Base-by-base conservation (phyloP, 257 asterid species). In the Solanum sejunctum region DNA sequence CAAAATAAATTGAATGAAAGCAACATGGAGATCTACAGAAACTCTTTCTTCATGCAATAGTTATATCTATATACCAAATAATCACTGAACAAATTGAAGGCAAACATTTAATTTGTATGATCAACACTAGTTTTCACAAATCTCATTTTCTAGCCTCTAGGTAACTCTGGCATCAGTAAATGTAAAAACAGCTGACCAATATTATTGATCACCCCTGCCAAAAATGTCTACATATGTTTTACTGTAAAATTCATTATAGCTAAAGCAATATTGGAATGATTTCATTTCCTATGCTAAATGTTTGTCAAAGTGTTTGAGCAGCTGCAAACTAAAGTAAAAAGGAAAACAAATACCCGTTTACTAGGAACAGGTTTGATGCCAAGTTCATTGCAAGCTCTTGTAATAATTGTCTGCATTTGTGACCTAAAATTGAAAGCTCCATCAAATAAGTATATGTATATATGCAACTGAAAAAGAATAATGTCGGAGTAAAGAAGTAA, bases 351-450 rank as follows among this genome's bases (percentile, higher is more conserved):
- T 86, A 96, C 99, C 93, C 99, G 85, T 92, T 93, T 96, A 88
- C 99, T 93, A 16, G 99, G 97, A 88, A 95, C 86, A 54, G 98
- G 88, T 61, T 93, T 95, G 77, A 96, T 81, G 39, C 93, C 94
- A 88, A 96, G 95, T 91, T 96, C 99, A 77, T 86, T 90, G 87
- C 99, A 95, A 84, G 99, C 98, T 84, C 95, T 92, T 26, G 95
- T 90, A 28, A 96, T 93, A 86, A 96, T 96, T 12, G 99, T 96
- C 95, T 95, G 98, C 99, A 96, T 96, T 83, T 96, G 99, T 79
- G 99, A 96, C 94, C 99, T 96, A 87, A 61, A 85, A 49, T 81
- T 8, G 10, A 20, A 87, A 23, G 10, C 39, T 21, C 86, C 85
- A 82, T 86, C 2, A 47, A n/a, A 51, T 72, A 69, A 57, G 10